Evolutionary conservation across 352 stramenopile genomes (phyloP), one percentile per base, ranked within the genome.

Genomic region (Globisporangium parvum): DNA sequence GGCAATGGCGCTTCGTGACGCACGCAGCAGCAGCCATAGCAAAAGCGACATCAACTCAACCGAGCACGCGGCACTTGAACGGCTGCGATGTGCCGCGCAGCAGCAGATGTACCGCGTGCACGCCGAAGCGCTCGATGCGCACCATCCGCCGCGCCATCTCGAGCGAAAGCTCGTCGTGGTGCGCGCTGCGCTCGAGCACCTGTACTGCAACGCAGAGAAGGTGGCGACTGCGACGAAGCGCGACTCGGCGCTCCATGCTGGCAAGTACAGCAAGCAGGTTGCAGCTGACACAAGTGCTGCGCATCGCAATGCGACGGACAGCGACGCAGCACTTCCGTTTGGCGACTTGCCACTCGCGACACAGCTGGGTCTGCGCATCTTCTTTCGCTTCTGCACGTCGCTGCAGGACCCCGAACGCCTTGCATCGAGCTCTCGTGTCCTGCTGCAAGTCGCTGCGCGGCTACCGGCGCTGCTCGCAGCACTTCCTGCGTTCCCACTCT

Each of bases 341-440:
- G 59, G 71, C 3, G 75, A 86, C 3, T 40, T 85, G 0, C 61
- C 82, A 0, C 31, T 66, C 12, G 33, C 65, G 31, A 79, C 69
- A 5, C 83, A 93, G 55, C 55, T 91, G 5, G 74, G 65, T 28
- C 53, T 93, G n/a, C 67, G 65, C 21, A 70, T 91, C 50, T 91
- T 93, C 57, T 91, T 89, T 46, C 70, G 75, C 0, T 55, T 85
- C 6, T 84, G 77, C n/a, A 60, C 66, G n/a, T 80, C 71, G 5
- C 35, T 91, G 4, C 69, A 66, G 28, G 71, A 78, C 12, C 56
- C 61, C 12, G 35, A 26, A 0, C 59, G 67, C 21, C 28, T 77
- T 9, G 28, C 23, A 12, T 42, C 39, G 0, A 83, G 76, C 40
- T 57, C 46, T 11, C 64, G 67, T 8, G 49, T 88, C 24, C 59